Conservation (phyloP, 352 stramenopile species). For the Aphanomyces cochlioides region DNA sequence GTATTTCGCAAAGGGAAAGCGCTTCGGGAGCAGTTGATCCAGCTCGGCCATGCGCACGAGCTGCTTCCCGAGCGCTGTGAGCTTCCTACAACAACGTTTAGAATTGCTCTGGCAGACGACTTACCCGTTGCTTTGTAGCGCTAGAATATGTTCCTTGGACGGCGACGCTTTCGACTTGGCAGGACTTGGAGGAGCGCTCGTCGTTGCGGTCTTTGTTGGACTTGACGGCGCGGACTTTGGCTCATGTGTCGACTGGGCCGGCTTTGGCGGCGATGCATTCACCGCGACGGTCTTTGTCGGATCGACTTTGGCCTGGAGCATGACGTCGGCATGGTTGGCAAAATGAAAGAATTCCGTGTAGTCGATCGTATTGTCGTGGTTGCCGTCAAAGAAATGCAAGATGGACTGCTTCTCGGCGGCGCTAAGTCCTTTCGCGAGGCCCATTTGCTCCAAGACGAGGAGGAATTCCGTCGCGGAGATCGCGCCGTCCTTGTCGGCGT, state of each 20-base stretch:
- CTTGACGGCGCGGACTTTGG: background rate
- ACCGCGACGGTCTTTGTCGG: constrained; percentile 3
- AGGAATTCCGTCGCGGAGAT: constrained; percentile 65
- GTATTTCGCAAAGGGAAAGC: constrained; percentile 75
- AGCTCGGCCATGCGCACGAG: constrained; percentile 45
- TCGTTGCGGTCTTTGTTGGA: background rate
- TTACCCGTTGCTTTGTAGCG: constrained; percentile 21
- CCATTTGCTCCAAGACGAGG: constrained; percentile 57
- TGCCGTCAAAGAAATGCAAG: constrained; percentile 63
- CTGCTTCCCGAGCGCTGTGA: constrained; percentile 17
- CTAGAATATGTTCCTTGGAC: constrained; percentile 18
- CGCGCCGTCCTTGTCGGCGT: constrained; percentile 49
- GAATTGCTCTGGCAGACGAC: background rate
- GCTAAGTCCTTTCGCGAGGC: constrained; percentile 53
- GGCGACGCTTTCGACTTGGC: background rate
- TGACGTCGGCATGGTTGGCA: constrained; percentile 34
- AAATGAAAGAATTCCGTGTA: constrained; percentile 70
- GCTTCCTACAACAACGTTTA: constrained; percentile 12
- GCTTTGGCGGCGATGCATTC: background rate
- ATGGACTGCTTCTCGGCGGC: constrained; percentile 61
- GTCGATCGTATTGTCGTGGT: constrained; percentile 56
- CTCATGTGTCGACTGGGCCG: background rate
- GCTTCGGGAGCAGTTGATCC: constrained; percentile 43
- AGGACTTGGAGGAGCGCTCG: background rate
- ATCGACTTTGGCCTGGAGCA: constrained; percentile 16